Evolutionary conservation across 805 yeast species (phyloP).

Genomic region (Schwanniomyces occidentalis): DNA sequence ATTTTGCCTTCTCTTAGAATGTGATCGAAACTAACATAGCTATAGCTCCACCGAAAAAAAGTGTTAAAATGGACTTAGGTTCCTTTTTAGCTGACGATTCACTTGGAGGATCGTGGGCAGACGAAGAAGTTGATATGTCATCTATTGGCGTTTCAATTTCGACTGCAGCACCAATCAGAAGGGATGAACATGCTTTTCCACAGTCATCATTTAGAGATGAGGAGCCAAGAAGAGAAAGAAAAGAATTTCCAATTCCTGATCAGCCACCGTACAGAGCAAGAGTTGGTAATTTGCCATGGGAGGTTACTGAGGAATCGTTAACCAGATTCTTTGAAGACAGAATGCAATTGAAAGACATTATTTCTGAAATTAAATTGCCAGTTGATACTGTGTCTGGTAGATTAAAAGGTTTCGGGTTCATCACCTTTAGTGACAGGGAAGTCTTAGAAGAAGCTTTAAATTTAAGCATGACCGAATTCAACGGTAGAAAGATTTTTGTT

Average conservation of each 20-base stretch:
- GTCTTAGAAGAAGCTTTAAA: constrained; percentile 52
- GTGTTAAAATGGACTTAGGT: constrained; percentile 79
- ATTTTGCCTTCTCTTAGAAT: no score
- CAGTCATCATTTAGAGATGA: constrained; percentile 14
- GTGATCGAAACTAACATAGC: constrained; percentile 16
- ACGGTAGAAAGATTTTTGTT: constrained; percentile 52
- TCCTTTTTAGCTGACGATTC: constrained; percentile 79
- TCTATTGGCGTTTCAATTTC: constrained; percentile 55
- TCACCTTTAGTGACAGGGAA: constrained; percentile 48
- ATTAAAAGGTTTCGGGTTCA: constrained; percentile 58
- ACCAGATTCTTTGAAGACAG: constrained; percentile 61
- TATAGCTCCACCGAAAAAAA: constrained; percentile 51
- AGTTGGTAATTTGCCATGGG: constrained; percentile 83
- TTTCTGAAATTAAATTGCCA: constrained; percentile 71
- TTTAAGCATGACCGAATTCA: constrained; percentile 44
- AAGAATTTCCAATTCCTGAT: constrained; percentile 85
- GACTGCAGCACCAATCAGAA: constrained; percentile 16
- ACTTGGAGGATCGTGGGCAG: constrained; percentile 83
- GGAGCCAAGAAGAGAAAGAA: constrained; percentile 49
- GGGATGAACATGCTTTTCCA: constrained; percentile 9
- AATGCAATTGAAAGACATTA: constrained; percentile 49
- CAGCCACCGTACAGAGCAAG: constrained; percentile 91
- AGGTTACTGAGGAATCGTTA: constrained; percentile 64
- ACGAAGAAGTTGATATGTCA: constrained; percentile 71
- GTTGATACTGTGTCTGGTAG: constrained; percentile 63